Evolutionary conservation across 495 filamentous ascomycete genomes (phyloP).

Genomic region (Aspergillus incahuasiensis): DNA sequence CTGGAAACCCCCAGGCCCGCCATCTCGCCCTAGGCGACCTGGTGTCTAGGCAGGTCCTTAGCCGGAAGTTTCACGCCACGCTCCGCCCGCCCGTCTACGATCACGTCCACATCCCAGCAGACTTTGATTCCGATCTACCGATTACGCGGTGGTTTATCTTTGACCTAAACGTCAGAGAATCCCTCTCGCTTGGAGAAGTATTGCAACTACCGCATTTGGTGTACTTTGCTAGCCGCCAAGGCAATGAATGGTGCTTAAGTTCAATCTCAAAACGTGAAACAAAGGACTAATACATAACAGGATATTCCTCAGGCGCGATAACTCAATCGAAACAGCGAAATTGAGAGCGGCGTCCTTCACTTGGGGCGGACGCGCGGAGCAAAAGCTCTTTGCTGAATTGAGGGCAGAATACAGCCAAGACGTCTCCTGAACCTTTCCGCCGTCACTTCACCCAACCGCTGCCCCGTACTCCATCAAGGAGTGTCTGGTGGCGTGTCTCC

Average conservation of each 20-base stretch:
- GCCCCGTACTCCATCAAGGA: conserved; percentile 8
- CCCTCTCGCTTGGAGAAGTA: conserved; percentile 13
- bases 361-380: conserved; percentile 20
- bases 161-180: conserved; percentile 18
- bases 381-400: conserved; percentile 11
- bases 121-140: conserved; percentile 19
- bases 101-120: conserved; percentile 23
- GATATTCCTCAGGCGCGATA: conserved; percentile 17
- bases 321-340: conserved; percentile 19
- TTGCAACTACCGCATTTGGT: conserved; percentile 19
- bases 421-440: background rate
- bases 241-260: conserved; percentile 18
- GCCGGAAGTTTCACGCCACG: conserved; percentile 14
- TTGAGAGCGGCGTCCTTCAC: conserved; percentile 15
- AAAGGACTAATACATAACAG: conserved; percentile 10
- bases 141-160: conserved; percentile 25
- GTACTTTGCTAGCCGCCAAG: conserved; percentile 22
- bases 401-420: background rate
- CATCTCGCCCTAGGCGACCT: conserved; percentile 18
- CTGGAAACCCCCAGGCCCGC: conserved; percentile 17
- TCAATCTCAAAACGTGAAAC: background rate
- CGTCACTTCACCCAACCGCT: background rate
- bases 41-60: conserved; percentile 14
- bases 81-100: conserved; percentile 19
- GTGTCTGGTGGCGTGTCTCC: conserved; percentile 21